These are phyloP conservation scores for Jaltomata sinuosa DNA, from an alignment of 257 asterid genomes.

Conservation along the genomic window DNA sequence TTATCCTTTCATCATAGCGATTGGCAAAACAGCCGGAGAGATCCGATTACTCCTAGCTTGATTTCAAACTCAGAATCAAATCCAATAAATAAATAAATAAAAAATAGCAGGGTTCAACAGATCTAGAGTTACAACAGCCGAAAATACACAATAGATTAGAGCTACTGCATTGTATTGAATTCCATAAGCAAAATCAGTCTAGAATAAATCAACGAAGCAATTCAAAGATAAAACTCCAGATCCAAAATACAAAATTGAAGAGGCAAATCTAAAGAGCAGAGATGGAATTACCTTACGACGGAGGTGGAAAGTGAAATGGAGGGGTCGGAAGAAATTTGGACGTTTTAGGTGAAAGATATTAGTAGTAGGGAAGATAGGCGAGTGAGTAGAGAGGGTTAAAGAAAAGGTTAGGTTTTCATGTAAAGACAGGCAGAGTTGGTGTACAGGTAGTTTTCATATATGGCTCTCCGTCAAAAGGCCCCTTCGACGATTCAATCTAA, in stretches of 20 bases:
- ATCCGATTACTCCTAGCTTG: not conserved
- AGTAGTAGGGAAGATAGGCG: not conserved
- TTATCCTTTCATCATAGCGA: not conserved
- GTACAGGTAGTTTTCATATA: not conserved
- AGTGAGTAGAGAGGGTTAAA: not conserved
- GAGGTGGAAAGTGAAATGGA: not conserved
- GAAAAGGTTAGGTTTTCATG: constrained; percentile 8
- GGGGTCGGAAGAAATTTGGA: not conserved
- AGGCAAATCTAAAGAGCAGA: not conserved
- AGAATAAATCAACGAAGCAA: not conserved
- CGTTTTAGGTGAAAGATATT: not conserved
- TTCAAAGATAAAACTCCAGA: not conserved
- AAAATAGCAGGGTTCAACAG: not conserved
- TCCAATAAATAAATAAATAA: too few relatives aligned
- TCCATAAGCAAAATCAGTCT: not conserved
- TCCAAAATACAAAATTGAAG: not conserved
- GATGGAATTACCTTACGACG: not conserved
- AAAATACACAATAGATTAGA: not conserved
- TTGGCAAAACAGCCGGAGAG: not conserved
- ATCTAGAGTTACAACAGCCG: not conserved
- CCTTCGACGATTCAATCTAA: not conserved
- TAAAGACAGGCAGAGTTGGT: constrained; percentile 6
- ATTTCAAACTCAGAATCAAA: not conserved
- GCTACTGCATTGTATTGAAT: not conserved
- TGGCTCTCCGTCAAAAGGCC: constrained; percentile 10